Evolutionary conservation across 2,329 filamentous ascomycete species (phyloP), one percentile per base, ranked within the genome.

Genomic region (Aspergillus spinulosporus): DNA sequence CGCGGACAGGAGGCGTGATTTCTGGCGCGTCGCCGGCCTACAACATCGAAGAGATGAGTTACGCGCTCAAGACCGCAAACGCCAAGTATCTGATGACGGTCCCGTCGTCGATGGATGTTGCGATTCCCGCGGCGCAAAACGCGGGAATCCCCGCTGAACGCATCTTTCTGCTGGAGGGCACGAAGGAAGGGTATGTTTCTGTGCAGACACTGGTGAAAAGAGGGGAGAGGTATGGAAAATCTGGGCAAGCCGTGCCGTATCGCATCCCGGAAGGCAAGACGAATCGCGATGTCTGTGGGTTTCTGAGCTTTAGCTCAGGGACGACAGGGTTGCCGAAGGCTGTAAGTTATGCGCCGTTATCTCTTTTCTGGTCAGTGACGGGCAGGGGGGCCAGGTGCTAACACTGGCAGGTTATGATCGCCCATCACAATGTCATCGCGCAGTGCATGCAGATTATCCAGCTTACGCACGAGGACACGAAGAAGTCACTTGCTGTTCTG

Each of bases 11-110:
- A 2, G 85, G 81, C 7, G 78, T 84, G 31, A 82, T 87, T 1
- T 84, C 80, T 2, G 85, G 86, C 1, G 85, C 84, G 0, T 84
- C 79, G 12, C 85, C 86, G 0, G 85, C 84, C 0, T 88, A 88
- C 69, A 87, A 83, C 54, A 76, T 83, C 12, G 86, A 88, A 49
- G 86, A 89, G 62, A 87, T 88, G 82, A 81, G 79, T 1, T 87
- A 87, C 68, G 84, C 84, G 1, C 72, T 88, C 2, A 80, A 82
- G 62, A 85, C 78, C 1, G 82, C 78, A 0, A 74, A 81, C 34
- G 80, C 82, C 2, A 84, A 80, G 60, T 82, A 84, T 57, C 65
- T 87, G 7, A 79, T 87, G 70, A 86, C 84, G 0, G 76, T 82
- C 2, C 78, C 79, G 0, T 76, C 78, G 12, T 80, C 77, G 12